Base-by-base conservation (phyloP, 2,329 filamentous ascomycete genomes). In the Aspergillus sp. region DNA sequence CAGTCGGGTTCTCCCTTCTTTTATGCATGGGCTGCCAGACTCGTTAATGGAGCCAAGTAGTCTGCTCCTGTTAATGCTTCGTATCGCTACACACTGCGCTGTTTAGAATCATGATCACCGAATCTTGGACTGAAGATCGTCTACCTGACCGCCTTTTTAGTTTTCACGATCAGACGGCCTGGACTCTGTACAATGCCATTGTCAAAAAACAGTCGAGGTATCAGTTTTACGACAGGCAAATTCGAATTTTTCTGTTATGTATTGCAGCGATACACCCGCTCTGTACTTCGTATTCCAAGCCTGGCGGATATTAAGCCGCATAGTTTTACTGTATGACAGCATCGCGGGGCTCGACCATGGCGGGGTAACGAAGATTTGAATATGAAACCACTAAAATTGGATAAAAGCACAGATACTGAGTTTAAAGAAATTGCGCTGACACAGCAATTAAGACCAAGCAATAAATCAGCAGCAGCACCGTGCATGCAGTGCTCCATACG, bases 311-410 rank as follows among this genome's bases (percentile, higher is more conserved):
- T 37, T 50, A 27, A 54, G 56, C 46, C 51, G 51, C 51, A 58
- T 51, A 15, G 33, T 42, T 37, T 56, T 22, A 13, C 20, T 52
- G 52, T 58, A 61, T 59, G 58, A 61, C 58, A 60, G 49, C 61
- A 62, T 62, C 53, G 61, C 61, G 61, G 61, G 61, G 61, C 56
- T 59, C 53, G 33, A 48, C 39, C 60, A 61, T 61, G 53, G 61
- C 61, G 61, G 61, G 61, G 61, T 61, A 62, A 30, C 22, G 39
- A 24, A 17, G n/a, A 27, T 19, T 19, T 24, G 41, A 44, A 47
- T 19, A 17, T 54, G 42, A 54, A 54, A 54, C 42, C 33, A 41
- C 51, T 47, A 54, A 45, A 27, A 22, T 24, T 27, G 12, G 27
- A 45, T 7, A 46, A 17, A 48, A 34, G 45, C 45, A 48, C 15